Evolutionary conservation across 108 stramenopile species (phyloP).

Genomic region (Skeletonema grethae): DNA sequence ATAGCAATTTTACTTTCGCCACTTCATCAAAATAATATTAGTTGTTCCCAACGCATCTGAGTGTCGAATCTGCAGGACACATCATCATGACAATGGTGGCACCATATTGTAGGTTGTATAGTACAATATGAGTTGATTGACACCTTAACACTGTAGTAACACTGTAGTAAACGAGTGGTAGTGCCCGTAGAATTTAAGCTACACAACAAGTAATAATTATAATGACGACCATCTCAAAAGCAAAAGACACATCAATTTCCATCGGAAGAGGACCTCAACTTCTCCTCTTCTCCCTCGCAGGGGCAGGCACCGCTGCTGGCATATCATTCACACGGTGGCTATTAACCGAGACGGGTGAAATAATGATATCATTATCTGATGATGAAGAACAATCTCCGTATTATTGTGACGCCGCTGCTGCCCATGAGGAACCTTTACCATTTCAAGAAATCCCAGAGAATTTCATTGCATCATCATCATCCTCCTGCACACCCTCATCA

Average conservation of each 20-base stretch:
- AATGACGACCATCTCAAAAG: not conserved
- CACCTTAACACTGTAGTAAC: too few species aligned
- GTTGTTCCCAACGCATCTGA: too few species aligned
- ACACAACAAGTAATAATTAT: too few species aligned
- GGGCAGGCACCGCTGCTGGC: slow-evolving; percentile 11
- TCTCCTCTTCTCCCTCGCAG: slow-evolving; percentile 19
- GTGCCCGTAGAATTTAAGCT: too few species aligned
- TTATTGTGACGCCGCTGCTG: not conserved
- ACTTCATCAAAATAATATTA: too few species aligned
- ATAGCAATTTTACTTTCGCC: too few species aligned
- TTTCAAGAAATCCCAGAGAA: not conserved
- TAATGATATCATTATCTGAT: slow-evolving; percentile 15
- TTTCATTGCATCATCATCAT: not conserved
- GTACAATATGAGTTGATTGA: too few species aligned
- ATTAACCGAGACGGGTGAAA: slow-evolving; percentile 30
- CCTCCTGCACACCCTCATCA: not conserved
- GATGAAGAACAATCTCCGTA: not conserved
- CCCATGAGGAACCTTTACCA: too few species aligned
- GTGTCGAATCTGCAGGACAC: too few species aligned
- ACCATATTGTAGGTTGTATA: too few species aligned
- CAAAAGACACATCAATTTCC: not conserved
- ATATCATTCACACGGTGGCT: slow-evolving; percentile 12
- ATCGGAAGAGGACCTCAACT: slow-evolving; percentile 11
- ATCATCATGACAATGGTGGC: too few species aligned
- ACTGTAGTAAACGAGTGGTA: too few species aligned